Conservation (phyloP, 2,329 filamentous ascomycete genomes). For the Cladosporium phlei region DNA sequence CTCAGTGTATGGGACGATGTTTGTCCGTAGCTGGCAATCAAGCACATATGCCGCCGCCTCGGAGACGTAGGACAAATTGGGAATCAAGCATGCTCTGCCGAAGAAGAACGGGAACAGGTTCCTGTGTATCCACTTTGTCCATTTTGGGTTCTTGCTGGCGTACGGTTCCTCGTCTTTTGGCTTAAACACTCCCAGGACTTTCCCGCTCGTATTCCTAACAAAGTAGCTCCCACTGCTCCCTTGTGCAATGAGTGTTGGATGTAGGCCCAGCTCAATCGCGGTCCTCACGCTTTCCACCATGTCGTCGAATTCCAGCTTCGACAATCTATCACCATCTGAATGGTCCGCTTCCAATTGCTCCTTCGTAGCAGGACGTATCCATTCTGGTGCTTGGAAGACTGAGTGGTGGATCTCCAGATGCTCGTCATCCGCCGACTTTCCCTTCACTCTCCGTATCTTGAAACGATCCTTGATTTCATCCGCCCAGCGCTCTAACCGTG, state of each 20-base stretch:
- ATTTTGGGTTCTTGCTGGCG: conserved; percentile 93
- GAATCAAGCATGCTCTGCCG: conserved; percentile 89
- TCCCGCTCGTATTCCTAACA: conserved; percentile 83
- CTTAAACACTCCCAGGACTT: conserved; percentile 96
- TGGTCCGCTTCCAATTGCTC: conserved; percentile 62
- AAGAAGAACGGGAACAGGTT: conserved; percentile 98
- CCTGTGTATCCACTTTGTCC: conserved; percentile 99
- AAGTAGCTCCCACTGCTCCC: conserved; percentile 98
- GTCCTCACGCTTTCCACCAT: conserved; percentile 84
- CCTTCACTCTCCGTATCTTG: conserved; percentile 75
- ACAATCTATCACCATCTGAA: conserved; percentile 57
- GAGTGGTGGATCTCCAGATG: conserved; percentile 94
- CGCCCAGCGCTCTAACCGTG: conserved; percentile 89
- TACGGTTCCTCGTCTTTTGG: conserved; percentile 99
- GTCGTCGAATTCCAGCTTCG: conserved; percentile 75
- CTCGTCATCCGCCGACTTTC: conserved; percentile 71
- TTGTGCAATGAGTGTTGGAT: conserved; percentile 94
- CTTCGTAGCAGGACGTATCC: conserved; percentile 71
- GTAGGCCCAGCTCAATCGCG: conserved; percentile 84
- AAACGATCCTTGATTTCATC: conserved; percentile 97
- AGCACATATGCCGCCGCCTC: conserved; percentile 96
- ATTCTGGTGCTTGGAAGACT: conserved; percentile 90
- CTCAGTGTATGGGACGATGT: conserved; percentile 93
- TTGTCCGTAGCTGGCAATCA: conserved; percentile 80
- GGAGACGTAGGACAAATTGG: conserved; percentile 95